Evolutionary conservation across 176 grass and related monocot genomes (phyloP).

Genomic region (Raddia guianensis): DNA sequence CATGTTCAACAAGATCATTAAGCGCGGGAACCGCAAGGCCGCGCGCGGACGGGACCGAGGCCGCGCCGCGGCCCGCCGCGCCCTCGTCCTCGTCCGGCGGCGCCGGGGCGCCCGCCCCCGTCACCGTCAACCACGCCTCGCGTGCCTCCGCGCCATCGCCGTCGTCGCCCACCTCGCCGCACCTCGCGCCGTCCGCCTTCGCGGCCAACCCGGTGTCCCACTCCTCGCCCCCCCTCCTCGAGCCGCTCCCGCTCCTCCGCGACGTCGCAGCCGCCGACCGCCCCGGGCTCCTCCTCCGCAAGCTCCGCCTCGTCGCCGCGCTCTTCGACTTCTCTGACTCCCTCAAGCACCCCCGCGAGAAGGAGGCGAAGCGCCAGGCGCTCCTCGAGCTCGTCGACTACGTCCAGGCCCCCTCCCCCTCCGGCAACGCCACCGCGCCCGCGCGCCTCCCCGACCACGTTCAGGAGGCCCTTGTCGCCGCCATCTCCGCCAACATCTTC

Average conservation of each 20-base stretch:
- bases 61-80: constrained; percentile 25
- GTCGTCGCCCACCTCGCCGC: constrained; percentile 48
- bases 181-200: constrained; percentile 31
- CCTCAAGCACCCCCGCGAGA: constrained; percentile 69
- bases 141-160: constrained; percentile 50
- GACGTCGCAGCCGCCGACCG: constrained; percentile 73
- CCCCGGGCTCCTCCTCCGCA: constrained; percentile 65
- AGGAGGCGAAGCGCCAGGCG: constrained; percentile 85
- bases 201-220: constrained; percentile 12
- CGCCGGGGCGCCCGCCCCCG: constrained; percentile 43
- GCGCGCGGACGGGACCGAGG: constrained; percentile 53
- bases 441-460: constrained; percentile 66
- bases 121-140: constrained; percentile 82
- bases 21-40: constrained; percentile 68
- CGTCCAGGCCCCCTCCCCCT: constrained; percentile 60
- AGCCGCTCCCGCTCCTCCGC: constrained; percentile 74
- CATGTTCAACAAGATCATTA: constrained; percentile 96
- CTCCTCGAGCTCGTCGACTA: constrained; percentile 88
- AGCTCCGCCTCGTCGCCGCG: constrained; percentile 78
- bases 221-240: constrained; percentile 56
- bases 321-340: constrained; percentile 80
- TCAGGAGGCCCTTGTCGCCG: constrained; percentile 69
- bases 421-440: constrained; percentile 32
- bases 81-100: constrained; percentile 47
- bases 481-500: constrained; percentile 79